phyloP scores from a whole-genome alignment of 352 stramenopile genomes.

The Thalassiosira ordinaria region DNA sequence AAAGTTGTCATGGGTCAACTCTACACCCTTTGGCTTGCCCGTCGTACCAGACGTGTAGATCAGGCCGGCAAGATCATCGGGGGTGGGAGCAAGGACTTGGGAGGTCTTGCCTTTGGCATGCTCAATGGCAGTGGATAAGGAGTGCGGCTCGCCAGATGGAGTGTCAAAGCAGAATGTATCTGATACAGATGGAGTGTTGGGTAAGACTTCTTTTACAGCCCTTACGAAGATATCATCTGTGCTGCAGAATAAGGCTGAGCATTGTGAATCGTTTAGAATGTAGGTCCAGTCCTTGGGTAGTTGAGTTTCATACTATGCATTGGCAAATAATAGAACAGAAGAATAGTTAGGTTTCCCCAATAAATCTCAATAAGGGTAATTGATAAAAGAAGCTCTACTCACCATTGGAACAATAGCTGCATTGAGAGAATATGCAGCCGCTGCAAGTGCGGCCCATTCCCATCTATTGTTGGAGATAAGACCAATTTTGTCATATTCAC shows the following conservation, averaged over 20 bases:
- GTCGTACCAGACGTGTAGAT: slow-evolving; percentile 88
- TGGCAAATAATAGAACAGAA: no score
- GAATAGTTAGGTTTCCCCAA: no score
- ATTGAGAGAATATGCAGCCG: slow-evolving; percentile 61
- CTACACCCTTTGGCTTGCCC: slow-evolving; percentile 86
- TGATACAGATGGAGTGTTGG: slow-evolving; percentile 37
- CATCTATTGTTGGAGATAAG: slow-evolving; percentile 81
- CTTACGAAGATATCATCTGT: slow-evolving; percentile 77
- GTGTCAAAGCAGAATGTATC: slow-evolving; percentile 65
- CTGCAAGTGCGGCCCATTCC: slow-evolving; percentile 68
- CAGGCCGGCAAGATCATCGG: slow-evolving; percentile 74
- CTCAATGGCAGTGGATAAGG: slow-evolving; percentile 50
- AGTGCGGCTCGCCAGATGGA: slow-evolving; percentile 47
- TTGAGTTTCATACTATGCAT: slow-evolving; percentile 70
- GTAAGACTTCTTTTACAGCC: slow-evolving; percentile 55
- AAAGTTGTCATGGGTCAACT: slow-evolving; percentile 88
- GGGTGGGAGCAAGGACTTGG: slow-evolving; percentile 41
- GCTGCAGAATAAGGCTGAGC: slow-evolving; percentile 63
- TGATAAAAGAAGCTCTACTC: no score
- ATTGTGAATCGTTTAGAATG: slow-evolving; percentile 83
- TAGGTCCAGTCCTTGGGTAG: slow-evolving; percentile 83
- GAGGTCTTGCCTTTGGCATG: slow-evolving; percentile 41
- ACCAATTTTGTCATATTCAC: slow-evolving; percentile 65
- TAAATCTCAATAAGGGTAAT: no score
- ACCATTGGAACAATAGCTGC: slow-evolving; percentile 71